Conservation (phyloP, 495 filamentous ascomycete species). For the Usnea hakonensis region DNA sequence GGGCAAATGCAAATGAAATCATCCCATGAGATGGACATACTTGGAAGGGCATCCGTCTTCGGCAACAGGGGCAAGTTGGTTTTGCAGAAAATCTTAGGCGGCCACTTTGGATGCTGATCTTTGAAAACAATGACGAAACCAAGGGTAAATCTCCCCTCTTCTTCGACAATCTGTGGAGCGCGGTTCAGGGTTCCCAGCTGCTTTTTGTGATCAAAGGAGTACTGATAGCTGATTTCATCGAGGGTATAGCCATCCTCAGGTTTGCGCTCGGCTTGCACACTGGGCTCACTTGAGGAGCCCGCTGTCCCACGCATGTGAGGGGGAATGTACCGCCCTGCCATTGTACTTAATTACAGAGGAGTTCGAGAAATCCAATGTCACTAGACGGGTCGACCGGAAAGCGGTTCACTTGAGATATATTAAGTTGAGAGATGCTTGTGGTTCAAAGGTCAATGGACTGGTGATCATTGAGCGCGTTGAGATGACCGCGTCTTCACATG, state of each 20-base stretch:
- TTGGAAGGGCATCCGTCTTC: not conserved
- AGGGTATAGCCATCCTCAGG: not conserved
- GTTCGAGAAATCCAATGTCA: not conserved
- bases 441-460: not conserved
- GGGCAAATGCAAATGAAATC: not conserved
- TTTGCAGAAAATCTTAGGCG: not conserved
- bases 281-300: not conserved
- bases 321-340: not conserved
- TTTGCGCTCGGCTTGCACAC: not conserved
- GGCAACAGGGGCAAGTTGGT: not conserved
- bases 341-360: not conserved
- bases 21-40: not conserved
- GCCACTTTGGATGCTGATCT: not conserved
- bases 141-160: not conserved
- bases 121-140: not conserved
- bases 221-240: not conserved
- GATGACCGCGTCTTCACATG: not conserved
- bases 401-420: not conserved
- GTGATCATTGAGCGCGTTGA: not conserved
- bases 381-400: not conserved
- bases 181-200: not conserved
- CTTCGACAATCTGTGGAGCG: not conserved
- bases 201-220: not conserved
- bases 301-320: not conserved
- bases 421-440: not conserved